A percentile compares a stretch with the other conserved stretches of the same genome.
These are phyloP conservation scores for Imleria badia DNA, from an alignment of 768 basidiomycete genomes.

Conservation along the genomic window DNA sequence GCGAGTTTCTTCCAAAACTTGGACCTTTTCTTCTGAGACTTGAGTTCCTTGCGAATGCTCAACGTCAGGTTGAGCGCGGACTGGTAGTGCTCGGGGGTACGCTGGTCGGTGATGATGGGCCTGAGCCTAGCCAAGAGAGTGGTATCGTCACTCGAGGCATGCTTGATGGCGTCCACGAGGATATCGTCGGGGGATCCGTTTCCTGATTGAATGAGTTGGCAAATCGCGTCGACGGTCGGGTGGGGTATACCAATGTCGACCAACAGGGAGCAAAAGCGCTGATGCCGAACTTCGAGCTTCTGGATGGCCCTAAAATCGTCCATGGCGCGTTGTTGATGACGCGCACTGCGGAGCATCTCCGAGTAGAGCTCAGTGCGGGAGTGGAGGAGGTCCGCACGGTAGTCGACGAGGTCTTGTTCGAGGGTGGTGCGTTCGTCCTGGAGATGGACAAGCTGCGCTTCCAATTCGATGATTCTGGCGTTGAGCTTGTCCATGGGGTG, in stretches of 20 bases:
- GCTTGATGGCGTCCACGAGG: constrained; percentile 43
- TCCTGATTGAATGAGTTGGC: constrained; percentile 19
- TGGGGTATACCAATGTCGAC: constrained; percentile 29
- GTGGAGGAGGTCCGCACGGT: constrained; percentile 27
- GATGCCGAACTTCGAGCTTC: constrained; percentile 25
- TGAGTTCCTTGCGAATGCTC: constrained; percentile 44
- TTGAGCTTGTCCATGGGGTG: not conserved
- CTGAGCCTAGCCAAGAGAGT: constrained; percentile 46
- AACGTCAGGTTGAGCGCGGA: constrained; percentile 47
- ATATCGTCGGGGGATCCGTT: constrained; percentile 41
- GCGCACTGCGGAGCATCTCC: constrained; percentile 28
- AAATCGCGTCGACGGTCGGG: constrained; percentile 23
- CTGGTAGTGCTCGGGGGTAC: constrained; percentile 43
- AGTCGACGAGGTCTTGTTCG: constrained; percentile 29
- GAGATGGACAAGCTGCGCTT: constrained; percentile 13
- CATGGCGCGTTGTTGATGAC: constrained; percentile 24
- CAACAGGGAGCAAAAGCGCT: constrained; percentile 24
- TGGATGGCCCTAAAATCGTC: constrained; percentile 28
- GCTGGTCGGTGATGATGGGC: constrained; percentile 33
- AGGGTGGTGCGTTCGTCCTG: constrained; percentile 17
- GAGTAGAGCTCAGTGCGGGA: constrained; percentile 30
- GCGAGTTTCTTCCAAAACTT: constrained; percentile 50
- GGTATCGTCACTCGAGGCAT: constrained; percentile 38
- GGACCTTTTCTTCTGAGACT: constrained; percentile 40
- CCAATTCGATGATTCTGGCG: constrained; percentile 10